Conservation (phyloP, 75 land plant species). For the Chamaecyparis obtusa region DNA sequence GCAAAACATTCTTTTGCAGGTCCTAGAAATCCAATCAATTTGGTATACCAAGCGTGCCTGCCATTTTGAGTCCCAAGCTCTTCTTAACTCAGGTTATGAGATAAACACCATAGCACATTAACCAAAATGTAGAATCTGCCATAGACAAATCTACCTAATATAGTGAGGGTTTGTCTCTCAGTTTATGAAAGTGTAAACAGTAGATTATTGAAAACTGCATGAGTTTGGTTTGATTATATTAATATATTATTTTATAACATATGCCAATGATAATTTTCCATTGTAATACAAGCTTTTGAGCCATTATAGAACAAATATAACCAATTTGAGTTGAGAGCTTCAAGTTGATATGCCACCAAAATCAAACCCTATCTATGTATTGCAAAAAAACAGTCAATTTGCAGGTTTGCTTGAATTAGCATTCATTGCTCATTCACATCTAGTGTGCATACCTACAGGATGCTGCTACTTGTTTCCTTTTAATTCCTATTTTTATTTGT, state of each 20-base stretch:
- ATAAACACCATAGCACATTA: no score
- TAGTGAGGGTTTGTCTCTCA: background rate
- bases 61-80: no score
- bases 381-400: background rate
- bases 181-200: background rate
- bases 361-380: background rate
- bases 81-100: no score
- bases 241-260: background rate
- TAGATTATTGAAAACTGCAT: background rate
- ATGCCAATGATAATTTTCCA: background rate
- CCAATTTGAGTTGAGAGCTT: background rate
- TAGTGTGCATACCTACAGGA: background rate
- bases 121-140: no score
- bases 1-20: no score
- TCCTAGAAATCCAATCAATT: no score
- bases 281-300: background rate
- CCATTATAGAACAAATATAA: background rate
- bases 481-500: background rate
- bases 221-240: background rate
- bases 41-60: no score
- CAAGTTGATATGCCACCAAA: background rate
- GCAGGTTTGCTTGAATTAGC: background rate
- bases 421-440: background rate
- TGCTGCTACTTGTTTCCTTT: background rate
- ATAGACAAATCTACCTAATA: background rate